Evolutionary conservation across 495 filamentous ascomycete species (phyloP).

Genomic region (Trichoderma reesei): DNA sequence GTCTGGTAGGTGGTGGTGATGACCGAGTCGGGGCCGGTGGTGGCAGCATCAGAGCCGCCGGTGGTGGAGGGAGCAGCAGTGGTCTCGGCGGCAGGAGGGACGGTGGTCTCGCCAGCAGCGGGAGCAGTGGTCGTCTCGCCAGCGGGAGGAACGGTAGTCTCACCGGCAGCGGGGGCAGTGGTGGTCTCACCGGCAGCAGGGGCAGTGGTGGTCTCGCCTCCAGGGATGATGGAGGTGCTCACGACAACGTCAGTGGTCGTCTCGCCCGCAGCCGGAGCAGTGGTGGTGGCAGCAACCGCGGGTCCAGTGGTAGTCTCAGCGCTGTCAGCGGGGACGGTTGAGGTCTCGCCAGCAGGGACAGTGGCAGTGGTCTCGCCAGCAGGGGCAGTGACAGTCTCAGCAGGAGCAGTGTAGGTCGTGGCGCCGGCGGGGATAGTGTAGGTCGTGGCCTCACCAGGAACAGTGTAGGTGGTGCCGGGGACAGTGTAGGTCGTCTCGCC

Average conservation of each 20-base stretch:
- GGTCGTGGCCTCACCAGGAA: constrained; percentile 30
- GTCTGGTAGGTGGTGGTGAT: constrained; percentile 31
- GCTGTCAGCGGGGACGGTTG: constrained; percentile 13
- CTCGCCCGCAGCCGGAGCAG: constrained; percentile 15
- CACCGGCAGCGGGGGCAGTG: constrained; percentile 45
- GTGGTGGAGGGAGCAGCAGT: constrained; percentile 17
- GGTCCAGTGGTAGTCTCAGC: constrained; percentile 27
- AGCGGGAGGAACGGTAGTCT: constrained; percentile 2
- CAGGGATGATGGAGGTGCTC: constrained; percentile 15
- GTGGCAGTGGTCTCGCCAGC: constrained; percentile 25
- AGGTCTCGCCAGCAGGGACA: constrained; percentile 16
- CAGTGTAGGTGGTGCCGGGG: constrained; percentile 37
- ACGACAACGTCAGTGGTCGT: constrained; percentile 18
- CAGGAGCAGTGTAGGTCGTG: constrained; percentile 21
- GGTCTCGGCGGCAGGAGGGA: constrained; percentile 14
- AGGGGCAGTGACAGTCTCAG: constrained; percentile 14
- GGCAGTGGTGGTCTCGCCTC: constrained; percentile 17
- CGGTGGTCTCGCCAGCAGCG: constrained; percentile 12
- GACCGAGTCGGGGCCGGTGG: no score
- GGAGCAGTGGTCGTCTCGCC: constrained; percentile 16
- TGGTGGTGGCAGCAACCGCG: constrained; percentile 16
- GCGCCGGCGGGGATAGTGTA: not conserved
- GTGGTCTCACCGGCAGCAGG: constrained; percentile 12
- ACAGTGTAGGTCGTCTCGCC: constrained; percentile 17
- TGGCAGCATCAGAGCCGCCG: constrained; percentile 10